Percentiles rank a stretch among this genome's conserved stretches.
phyloP scores from a whole-genome alignment of 1,284 basidiomycete genomes.

The Rhodofomes roseus region DNA sequence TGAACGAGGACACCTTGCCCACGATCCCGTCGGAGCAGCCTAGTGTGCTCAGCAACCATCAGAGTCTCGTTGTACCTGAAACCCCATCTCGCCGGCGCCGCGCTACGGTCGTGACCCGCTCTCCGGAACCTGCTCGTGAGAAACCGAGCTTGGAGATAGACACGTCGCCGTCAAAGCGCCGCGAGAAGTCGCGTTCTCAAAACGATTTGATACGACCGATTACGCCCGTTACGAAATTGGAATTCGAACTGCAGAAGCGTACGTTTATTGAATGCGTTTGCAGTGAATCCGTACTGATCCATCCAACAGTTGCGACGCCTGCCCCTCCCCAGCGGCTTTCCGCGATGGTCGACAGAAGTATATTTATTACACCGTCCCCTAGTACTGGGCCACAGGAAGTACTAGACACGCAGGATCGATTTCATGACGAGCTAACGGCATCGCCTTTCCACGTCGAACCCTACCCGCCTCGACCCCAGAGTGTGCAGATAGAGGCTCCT shows the following conservation, averaged over 20 bases:
- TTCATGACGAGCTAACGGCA: slow-evolving; percentile 45
- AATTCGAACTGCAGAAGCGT: slow-evolving; percentile 60
- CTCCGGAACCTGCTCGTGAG: slow-evolving; percentile 40
- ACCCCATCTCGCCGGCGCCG: slow-evolving; percentile 44
- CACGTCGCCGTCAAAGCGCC: slow-evolving; percentile 42
- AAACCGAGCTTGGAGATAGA: slow-evolving; percentile 32
- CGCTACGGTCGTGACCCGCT: slow-evolving; percentile 61
- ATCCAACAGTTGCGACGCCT: slow-evolving; percentile 27
- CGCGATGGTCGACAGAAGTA: slow-evolving; percentile 56
- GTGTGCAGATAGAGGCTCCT: slow-evolving; percentile 31
- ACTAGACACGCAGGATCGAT: not conserved
- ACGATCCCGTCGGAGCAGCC: slow-evolving; percentile 26
- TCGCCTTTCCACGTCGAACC: slow-evolving; percentile 62
- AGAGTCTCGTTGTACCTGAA: slow-evolving; percentile 19
- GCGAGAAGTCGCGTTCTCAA: slow-evolving; percentile 63
- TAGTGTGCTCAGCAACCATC: slow-evolving; percentile 10
- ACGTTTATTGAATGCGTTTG: slow-evolving; percentile 21
- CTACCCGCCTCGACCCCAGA: slow-evolving; percentile 42
- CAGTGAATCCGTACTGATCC: not conserved
- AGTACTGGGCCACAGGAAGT: slow-evolving; percentile 9
- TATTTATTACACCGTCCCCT: slow-evolving; percentile 49
- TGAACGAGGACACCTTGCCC: slow-evolving; percentile 19
- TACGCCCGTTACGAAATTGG: slow-evolving; percentile 55
- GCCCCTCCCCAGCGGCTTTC: slow-evolving; percentile 52
- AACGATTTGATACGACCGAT: slow-evolving; percentile 64